Percentiles rank a stretch among this genome's conserved stretches.
Evolutionary conservation across 2,329 filamentous ascomycete species (phyloP).

Genomic region (Colletotrichum lupini): DNA sequence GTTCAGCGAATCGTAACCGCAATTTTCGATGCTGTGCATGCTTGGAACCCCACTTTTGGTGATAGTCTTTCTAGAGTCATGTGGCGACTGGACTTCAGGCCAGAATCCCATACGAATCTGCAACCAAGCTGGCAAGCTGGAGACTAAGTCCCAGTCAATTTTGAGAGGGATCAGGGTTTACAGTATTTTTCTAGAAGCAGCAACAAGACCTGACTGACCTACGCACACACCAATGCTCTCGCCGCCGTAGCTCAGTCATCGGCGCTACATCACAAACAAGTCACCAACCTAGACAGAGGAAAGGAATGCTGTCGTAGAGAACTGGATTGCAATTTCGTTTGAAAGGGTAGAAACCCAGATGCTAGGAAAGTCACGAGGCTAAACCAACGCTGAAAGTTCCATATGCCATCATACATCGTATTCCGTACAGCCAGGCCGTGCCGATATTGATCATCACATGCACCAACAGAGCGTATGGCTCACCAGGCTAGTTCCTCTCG

Average conservation of each 20-base stretch:
- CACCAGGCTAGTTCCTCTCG: conserved; percentile 38
- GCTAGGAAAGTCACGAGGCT: neutral
- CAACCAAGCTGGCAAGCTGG: no score
- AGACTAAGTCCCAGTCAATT: no score
- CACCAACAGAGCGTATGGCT: neutral
- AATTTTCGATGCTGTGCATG: neutral
- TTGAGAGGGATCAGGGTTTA: no score
- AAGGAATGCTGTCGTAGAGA: neutral
- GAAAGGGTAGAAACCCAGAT: neutral
- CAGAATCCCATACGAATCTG: neutral
- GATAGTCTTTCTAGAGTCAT: neutral
- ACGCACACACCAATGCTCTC: neutral
- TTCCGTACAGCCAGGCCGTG: neutral
- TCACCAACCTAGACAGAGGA: neutral
- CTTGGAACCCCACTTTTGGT: neutral
- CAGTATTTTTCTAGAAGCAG: no score
- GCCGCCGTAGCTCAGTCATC: neutral
- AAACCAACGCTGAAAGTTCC: neutral
- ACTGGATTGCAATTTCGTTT: neutral
- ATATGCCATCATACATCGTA: neutral
- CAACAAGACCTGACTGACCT: neutral
- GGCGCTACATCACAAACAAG: neutral
- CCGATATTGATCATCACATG: neutral
- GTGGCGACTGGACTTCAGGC: neutral
- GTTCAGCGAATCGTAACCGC: neutral